phyloP scores from a whole-genome alignment of 257 asterid genomes.

The Cruciata laevipes region DNA sequence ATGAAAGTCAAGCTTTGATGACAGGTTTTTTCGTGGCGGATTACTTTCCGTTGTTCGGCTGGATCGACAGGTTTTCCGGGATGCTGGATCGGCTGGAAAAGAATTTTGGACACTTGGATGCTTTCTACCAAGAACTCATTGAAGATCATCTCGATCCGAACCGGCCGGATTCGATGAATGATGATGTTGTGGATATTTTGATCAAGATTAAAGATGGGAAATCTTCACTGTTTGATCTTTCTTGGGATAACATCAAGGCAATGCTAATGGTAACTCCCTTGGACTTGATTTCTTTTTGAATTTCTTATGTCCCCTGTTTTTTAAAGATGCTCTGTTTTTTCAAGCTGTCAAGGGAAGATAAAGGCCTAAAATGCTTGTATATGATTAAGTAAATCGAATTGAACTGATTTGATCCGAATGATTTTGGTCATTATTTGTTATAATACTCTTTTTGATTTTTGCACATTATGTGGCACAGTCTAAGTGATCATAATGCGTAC shows the following conservation, averaged over 20 bases:
- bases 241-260: slow-evolving; percentile 8
- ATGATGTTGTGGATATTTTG: slow-evolving; percentile 29
- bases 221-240: neutral
- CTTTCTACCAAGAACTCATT: slow-evolving; percentile 27
- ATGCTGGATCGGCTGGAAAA: slow-evolving; percentile 28
- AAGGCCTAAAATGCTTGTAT: no score
- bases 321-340: no score
- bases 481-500: no score
- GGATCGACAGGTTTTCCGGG: slow-evolving; percentile 29
- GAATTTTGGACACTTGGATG: slow-evolving; percentile 22
- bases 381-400: no score
- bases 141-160: slow-evolving; percentile 23
- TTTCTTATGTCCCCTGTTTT: no score
- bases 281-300: neutral
- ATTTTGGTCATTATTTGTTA: no score
- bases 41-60: neutral
- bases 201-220: slow-evolving; percentile 15
- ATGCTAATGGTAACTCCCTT: neutral
- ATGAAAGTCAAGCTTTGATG: neutral
- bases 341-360: no score
- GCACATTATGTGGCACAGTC: no score
- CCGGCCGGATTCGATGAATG: slow-evolving; percentile 6
- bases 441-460: no score
- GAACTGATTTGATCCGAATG: no score
- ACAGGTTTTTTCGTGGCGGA: slow-evolving; percentile 2